A percentile compares a stretch with the other conserved stretches of the same genome.
Conservation (phyloP, 2,329 filamentous ascomycete species). For the Cladobotryum protrusum region DNA sequence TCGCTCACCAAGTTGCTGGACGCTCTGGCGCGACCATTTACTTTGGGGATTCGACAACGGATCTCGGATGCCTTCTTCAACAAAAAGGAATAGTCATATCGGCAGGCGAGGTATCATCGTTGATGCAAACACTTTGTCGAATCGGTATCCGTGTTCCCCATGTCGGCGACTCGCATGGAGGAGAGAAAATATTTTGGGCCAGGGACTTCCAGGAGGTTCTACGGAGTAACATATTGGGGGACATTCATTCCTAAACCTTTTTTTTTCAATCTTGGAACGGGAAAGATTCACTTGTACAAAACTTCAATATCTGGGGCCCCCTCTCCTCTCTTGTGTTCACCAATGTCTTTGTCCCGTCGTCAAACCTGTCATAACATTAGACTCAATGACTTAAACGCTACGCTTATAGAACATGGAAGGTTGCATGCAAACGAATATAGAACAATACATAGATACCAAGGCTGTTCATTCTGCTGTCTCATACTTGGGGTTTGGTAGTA, state of each 20-base stretch:
- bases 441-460: not conserved
- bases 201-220: slow-evolving; percentile 38
- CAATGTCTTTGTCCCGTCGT: too few species aligned
- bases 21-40: slow-evolving; percentile 32
- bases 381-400: not conserved
- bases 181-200: slow-evolving; percentile 33
- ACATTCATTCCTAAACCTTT: not conserved
- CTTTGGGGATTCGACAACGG: slow-evolving; percentile 53
- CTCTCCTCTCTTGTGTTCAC: too few species aligned
- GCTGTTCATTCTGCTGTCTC: not conserved
- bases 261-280: too few species aligned
- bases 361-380: not conserved
- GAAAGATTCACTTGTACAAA: too few species aligned
- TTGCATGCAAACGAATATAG: not conserved
- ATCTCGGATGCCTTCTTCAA: slow-evolving; percentile 46
- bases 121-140: slow-evolving; percentile 32
- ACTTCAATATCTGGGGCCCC: too few species aligned
- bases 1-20: slow-evolving; percentile 20
- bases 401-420: not conserved
- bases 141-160: slow-evolving; percentile 34
- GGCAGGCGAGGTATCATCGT: slow-evolving; percentile 24
- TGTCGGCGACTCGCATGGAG: slow-evolving; percentile 19
- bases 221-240: slow-evolving; percentile 21
- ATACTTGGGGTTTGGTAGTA: too few species aligned
- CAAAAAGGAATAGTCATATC: slow-evolving; percentile 43